phyloP scores from a whole-genome alignment of 768 basidiomycete genomes.

The Mycena venus region DNA sequence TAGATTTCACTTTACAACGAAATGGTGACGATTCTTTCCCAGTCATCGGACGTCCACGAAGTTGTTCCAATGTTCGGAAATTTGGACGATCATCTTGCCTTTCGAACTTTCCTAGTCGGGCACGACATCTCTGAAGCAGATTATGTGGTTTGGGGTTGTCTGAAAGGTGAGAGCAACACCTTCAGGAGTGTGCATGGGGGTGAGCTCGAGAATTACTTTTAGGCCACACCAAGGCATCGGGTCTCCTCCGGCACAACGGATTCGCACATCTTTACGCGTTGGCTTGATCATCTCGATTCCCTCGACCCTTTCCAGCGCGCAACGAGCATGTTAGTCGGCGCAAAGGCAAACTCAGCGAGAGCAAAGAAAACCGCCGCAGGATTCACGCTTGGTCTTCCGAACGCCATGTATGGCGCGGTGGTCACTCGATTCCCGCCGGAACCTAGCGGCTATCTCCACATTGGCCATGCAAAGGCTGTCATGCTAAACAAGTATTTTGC shows the following conservation, averaged over 20 bases:
- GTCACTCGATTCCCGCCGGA: slow-evolving; percentile 99
- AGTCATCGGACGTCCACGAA: no score
- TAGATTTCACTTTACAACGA: no score
- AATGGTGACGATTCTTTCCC: no score
- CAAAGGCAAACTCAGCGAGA: slow-evolving; percentile 81
- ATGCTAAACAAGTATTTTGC: slow-evolving; percentile 98
- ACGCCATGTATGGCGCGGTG: slow-evolving; percentile 90
- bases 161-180: slow-evolving; percentile 82
- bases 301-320: slow-evolving; percentile 81
- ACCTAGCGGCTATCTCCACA: slow-evolving; percentile 97
- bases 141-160: slow-evolving; percentile 87
- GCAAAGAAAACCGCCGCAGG: slow-evolving; percentile 88
- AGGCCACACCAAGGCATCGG: slow-evolving; percentile 58
- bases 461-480: slow-evolving; percentile 93
- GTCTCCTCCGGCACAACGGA: slow-evolving; percentile 87
- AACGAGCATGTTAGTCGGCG: slow-evolving; percentile 72
- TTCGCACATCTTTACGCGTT: slow-evolving; percentile 87
- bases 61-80: no score
- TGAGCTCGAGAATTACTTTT: no score
- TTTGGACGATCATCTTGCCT: slow-evolving; percentile 92
- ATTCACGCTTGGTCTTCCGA: slow-evolving; percentile 90
- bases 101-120: slow-evolving; percentile 87
- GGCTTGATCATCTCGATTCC: slow-evolving; percentile 86
- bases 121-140: slow-evolving; percentile 88
- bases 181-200: no score